phyloP scores from a whole-genome alignment of 2,329 filamentous ascomycete genomes.

The Diplodia seriata region DNA sequence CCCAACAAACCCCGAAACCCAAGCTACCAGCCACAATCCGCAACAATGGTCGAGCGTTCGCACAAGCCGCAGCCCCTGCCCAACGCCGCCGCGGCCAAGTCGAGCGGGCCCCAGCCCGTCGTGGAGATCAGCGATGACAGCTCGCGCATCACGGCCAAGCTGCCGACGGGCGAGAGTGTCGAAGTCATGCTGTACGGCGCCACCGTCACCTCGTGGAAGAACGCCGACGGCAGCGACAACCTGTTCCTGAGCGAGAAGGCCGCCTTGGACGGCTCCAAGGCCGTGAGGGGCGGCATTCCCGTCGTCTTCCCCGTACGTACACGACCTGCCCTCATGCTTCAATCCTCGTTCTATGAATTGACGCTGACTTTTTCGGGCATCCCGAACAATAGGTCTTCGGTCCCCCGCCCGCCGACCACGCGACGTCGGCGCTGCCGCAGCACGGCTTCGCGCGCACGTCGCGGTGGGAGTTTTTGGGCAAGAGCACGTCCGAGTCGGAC shows the following conservation, averaged over 20 bases:
- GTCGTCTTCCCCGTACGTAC: constrained; percentile 84
- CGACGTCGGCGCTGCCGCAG: constrained; percentile 82
- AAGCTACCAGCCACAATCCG: background rate
- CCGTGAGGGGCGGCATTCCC: constrained; percentile 89
- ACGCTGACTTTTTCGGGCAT: constrained; percentile 3
- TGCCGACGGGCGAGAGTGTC: constrained; percentile 86
- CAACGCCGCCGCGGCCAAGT: constrained; percentile 61
- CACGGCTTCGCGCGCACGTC: constrained; percentile 93
- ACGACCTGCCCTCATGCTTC: background rate
- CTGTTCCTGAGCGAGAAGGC: constrained; percentile 84
- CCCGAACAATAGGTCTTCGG: constrained; percentile 74
- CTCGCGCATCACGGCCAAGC: constrained; percentile 75
- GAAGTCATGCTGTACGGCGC: constrained; percentile 89
- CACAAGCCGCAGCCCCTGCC: constrained; percentile 71
- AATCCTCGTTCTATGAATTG: background rate
- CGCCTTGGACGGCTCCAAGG: constrained; percentile 83
- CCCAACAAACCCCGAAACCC: background rate
- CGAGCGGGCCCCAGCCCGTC: constrained; percentile 77
- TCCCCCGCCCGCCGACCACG: constrained; percentile 74
- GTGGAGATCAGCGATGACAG: constrained; percentile 77
- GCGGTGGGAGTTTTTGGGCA: constrained; percentile 92
- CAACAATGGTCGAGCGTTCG: constrained; percentile 76
- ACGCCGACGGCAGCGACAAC: constrained; percentile 75
- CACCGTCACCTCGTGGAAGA: constrained; percentile 91
- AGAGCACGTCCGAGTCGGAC: constrained; percentile 72